Base-by-base conservation (phyloP, 164 flowering plant genomes). In the Annona cherimola region DNA sequence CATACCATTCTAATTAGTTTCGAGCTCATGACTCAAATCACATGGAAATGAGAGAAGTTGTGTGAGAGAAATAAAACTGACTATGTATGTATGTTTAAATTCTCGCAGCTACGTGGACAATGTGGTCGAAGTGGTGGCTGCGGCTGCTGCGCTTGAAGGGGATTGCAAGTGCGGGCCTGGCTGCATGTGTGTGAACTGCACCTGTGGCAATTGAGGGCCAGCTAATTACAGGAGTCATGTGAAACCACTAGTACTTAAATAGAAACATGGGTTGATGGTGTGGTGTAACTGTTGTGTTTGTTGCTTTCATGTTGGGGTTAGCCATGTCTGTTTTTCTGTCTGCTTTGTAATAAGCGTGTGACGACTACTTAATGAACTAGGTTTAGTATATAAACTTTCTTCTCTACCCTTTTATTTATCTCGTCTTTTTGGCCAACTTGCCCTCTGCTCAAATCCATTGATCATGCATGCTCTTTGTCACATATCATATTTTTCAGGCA, bases 161-260 rank as follows among this genome's bases (percentile, higher is more conserved):
- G 83, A 84, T 76, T 89, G 97, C 90, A 86, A 86, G 84, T 89
- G 92, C 76, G 92, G 93, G 3, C 4, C 82, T 1, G 74, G 73
- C 84, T 89, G 92, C 86, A 39, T 71, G 40, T 91, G 93, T 66
- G 69, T 62, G 4, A 43, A 71, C 73, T 91, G 93, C 86, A 79
- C 81, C 20, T 89, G 92, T 64, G 85, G 86, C 60, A 72, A 76
- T 19, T 78, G 67, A 73, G 45, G 35, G 9, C 40, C 46, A 46
- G 4, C 9, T 2, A 41, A 26, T 26, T 62, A 44, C 44, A 4
- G 20, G 11, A 3, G 4, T 45, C 35, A 4, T n/a, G n/a, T 14
- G 5, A 44, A 9, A 66, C 42, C 16, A 39, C 35, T 43, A 11
- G 46, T 43, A 7, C 9, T 12, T 43, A 16, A 5, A 44, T 20